Conservation (phyloP, 108 stramenopile species). For the Nitzschia sp. region DNA sequence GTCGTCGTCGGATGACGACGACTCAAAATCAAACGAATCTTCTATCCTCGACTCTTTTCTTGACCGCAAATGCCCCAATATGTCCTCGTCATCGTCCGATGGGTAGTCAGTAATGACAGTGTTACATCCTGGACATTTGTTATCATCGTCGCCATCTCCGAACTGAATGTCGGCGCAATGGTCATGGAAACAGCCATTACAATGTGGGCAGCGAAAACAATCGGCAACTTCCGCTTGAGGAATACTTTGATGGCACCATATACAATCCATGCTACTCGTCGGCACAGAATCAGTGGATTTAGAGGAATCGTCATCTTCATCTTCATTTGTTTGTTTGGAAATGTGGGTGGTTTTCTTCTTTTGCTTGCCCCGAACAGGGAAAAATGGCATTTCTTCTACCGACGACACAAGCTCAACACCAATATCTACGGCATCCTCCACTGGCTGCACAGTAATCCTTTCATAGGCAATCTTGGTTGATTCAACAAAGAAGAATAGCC, state of each 20-base stretch:
- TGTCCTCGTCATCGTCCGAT: not conserved
- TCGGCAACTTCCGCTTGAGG: not conserved
- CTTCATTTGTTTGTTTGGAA: not conserved
- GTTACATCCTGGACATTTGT: not conserved
- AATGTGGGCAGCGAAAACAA: not conserved
- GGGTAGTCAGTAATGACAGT: not conserved
- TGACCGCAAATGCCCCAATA: not conserved
- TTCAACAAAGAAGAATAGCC: conserved; percentile 40
- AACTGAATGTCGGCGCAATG: not conserved
- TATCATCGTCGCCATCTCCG: not conserved
- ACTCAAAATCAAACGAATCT: not conserved
- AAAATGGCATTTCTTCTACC: conserved; percentile 35
- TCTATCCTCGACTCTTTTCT: not conserved
- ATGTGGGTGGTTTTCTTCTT: too few relatives aligned
- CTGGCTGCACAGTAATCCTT: not conserved
- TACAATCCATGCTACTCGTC: not conserved
- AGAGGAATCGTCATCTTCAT: not conserved
- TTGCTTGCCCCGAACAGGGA: not conserved
- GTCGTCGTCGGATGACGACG: too few relatives aligned
- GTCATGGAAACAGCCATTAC: not conserved
- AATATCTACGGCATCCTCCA: not conserved
- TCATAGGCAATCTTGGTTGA: conserved; percentile 4
- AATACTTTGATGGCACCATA: conserved; percentile 11
- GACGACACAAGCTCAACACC: conserved; percentile 4
- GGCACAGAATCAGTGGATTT: too few relatives aligned